These are phyloP conservation scores for Erythrobasidium hasegawianum DNA, from an alignment of 1,284 basidiomycete genomes.

Conservation along the genomic window DNA sequence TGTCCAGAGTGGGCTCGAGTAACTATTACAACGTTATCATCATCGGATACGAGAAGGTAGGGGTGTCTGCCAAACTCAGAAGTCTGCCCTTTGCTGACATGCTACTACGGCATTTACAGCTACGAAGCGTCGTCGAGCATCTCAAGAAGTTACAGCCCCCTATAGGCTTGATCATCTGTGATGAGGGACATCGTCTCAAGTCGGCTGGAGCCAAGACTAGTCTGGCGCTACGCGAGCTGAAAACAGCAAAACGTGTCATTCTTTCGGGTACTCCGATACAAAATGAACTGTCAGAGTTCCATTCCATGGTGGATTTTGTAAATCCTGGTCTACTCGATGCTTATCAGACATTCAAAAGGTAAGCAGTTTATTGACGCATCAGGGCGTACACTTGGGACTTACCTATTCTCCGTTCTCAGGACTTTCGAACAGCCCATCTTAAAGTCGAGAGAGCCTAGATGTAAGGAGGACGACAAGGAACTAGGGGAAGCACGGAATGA, in stretches of 20 bases:
- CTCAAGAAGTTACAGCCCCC: conserved; percentile 59
- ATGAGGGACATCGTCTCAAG: conserved; percentile 95
- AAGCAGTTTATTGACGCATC: too few species aligned
- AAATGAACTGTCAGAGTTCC: conserved; percentile 93
- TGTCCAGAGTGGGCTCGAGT: conserved; percentile 70
- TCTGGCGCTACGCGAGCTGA: conserved; percentile 62
- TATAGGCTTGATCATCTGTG: conserved; percentile 89
- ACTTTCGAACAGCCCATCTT: conserved; percentile 87
- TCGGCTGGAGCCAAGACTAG: conserved; percentile 89
- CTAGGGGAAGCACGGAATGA: conserved; percentile 61
- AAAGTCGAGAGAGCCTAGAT: conserved; percentile 75
- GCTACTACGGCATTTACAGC: conserved; percentile 29
- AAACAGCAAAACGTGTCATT: conserved; percentile 54
- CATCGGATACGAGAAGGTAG: conserved; percentile 94
- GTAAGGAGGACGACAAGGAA: conserved; percentile 65
- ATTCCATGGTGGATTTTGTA: conserved; percentile 92
- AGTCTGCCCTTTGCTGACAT: background rate
- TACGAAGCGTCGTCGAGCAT: conserved; percentile 47
- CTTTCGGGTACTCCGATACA: conserved; percentile 92
- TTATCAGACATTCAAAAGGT: conserved; percentile 45
- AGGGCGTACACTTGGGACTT: too few species aligned
- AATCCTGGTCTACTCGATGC: conserved; percentile 75
- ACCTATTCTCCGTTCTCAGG: conserved; percentile 65
- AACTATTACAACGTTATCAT: conserved; percentile 76
- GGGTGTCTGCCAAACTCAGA: too few species aligned